Percentiles rank a stretch among this genome's conserved stretches.
Evolutionary conservation across 192 early-diverging fungal genomes (phyloP).

Genomic region (Diversispora epigaea): DNA sequence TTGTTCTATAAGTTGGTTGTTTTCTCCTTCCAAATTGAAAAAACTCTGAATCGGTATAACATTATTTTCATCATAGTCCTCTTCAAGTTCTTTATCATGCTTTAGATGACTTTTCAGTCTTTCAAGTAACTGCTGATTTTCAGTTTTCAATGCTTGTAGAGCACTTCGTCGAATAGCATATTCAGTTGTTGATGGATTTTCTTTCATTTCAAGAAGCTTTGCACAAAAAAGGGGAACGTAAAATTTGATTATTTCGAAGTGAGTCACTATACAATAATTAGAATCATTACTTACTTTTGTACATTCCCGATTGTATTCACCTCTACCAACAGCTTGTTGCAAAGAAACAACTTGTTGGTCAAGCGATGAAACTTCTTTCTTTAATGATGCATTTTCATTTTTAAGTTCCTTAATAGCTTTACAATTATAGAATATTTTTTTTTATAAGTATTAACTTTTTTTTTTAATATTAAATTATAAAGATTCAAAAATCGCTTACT

Average conservation of each 20-base stretch:
- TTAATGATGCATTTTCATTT: conserved; percentile 14
- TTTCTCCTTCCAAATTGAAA: conserved; percentile 59
- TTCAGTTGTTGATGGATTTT: conserved; percentile 71
- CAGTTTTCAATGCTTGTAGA: conserved; percentile 63
- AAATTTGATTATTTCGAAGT: neutral
- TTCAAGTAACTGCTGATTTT: conserved; percentile 64
- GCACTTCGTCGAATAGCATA: conserved; percentile 67
- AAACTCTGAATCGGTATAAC: conserved; percentile 54
- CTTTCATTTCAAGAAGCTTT: conserved; percentile 64
- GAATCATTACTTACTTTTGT: conserved; percentile 42
- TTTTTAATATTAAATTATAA: neutral
- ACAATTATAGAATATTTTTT: neutral
- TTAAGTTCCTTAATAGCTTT: neutral
- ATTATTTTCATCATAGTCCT: conserved; percentile 23
- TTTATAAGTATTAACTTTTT: neutral
- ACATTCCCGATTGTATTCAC: conserved; percentile 58
- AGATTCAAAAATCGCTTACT: neutral
- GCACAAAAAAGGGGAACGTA: neutral
- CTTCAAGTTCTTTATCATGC: conserved; percentile 1
- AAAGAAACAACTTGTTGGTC: conserved; percentile 50
- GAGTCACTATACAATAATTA: neutral
- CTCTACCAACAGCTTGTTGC: conserved; percentile 63
- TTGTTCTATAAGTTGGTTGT: conserved; percentile 48
- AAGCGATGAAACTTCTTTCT: neutral
- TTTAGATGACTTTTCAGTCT: conserved; percentile 39